Evolutionary conservation across 116 monocot species (phyloP).

Genomic region (Papilionanthe hybrid): DNA sequence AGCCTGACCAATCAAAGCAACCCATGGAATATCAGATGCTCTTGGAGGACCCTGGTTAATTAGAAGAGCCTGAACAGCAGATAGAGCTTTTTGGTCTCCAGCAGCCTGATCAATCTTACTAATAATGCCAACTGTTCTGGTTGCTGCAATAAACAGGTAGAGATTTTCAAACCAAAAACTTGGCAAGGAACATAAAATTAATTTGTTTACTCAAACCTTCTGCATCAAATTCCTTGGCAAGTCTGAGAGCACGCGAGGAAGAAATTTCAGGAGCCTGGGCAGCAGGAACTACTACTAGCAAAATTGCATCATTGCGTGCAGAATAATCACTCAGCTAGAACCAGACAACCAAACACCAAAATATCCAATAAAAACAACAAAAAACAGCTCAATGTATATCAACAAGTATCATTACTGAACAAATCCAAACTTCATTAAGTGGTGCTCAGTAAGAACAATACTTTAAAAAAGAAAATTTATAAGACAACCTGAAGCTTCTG

Average conservation of each 20-base stretch:
- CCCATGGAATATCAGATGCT: constrained; percentile 87
- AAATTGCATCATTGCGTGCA: constrained; percentile 91
- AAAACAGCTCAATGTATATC: background rate
- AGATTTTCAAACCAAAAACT: background rate
- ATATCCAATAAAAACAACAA: background rate
- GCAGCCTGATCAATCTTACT: constrained; percentile 98
- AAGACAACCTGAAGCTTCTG: background rate
- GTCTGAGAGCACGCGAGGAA: constrained; percentile 79
- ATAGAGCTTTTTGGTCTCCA: constrained; percentile 73
- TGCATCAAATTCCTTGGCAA: constrained; percentile 87
- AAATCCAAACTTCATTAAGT: background rate
- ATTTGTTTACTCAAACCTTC: constrained; percentile 46
- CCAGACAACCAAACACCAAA: background rate
- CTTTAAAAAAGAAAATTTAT: background rate
- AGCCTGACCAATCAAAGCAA: constrained; percentile 94
- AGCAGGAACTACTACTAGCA: constrained; percentile 81
- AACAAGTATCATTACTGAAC: background rate
- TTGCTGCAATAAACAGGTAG: constrained; percentile 32
- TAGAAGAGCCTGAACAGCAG: constrained; percentile 81
- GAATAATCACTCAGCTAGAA: constrained; percentile 83
- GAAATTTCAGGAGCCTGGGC: constrained; percentile 87
- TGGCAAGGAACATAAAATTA: background rate
- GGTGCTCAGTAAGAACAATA: background rate
- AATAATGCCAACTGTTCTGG: constrained; percentile 91
- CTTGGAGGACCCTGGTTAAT: constrained; percentile 76